A percentile compares a stretch with the other conserved stretches of the same genome.
phyloP scores from a whole-genome alignment of 257 asterid species.

The Gardenia jasminoides region DNA sequence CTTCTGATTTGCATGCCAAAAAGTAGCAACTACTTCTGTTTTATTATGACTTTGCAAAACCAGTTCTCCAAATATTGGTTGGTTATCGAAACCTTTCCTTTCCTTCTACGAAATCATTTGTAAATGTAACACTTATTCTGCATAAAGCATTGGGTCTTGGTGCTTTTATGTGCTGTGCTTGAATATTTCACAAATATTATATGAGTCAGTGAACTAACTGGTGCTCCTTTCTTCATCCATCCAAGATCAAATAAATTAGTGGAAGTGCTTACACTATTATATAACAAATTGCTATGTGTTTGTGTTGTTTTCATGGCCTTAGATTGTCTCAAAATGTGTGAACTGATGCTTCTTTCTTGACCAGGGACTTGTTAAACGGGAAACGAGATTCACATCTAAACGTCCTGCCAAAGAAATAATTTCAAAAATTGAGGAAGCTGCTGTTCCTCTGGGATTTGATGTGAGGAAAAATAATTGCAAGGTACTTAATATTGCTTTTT shows the following conservation, averaged over 20 bases:
- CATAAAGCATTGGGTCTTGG: background rate
- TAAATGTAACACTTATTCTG: background rate
- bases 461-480: slow-evolving; percentile 86
- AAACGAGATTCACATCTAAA: slow-evolving; percentile 84
- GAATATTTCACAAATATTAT: background rate
- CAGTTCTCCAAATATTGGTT: background rate
- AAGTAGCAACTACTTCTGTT: background rate
- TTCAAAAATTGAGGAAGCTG: slow-evolving; percentile 80
- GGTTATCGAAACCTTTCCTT: background rate
- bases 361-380: slow-evolving; percentile 43
- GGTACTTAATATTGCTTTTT: slow-evolving; percentile 32
- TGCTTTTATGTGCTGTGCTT: background rate
- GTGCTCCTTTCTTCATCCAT: background rate
- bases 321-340: background rate
- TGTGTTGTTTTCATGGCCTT: background rate
- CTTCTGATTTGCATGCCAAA: background rate
- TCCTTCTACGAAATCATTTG: background rate
- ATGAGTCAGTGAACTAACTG: background rate
- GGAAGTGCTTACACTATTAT: background rate
- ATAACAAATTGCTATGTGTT: background rate
- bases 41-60: background rate
- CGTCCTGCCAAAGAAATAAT: slow-evolving; percentile 76
- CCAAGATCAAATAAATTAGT: background rate
- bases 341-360: slow-evolving; percentile 5
- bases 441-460: slow-evolving; percentile 84